Conservation (phyloP, 441 rosid genomes). For the Erodium chrysanthum region DNA sequence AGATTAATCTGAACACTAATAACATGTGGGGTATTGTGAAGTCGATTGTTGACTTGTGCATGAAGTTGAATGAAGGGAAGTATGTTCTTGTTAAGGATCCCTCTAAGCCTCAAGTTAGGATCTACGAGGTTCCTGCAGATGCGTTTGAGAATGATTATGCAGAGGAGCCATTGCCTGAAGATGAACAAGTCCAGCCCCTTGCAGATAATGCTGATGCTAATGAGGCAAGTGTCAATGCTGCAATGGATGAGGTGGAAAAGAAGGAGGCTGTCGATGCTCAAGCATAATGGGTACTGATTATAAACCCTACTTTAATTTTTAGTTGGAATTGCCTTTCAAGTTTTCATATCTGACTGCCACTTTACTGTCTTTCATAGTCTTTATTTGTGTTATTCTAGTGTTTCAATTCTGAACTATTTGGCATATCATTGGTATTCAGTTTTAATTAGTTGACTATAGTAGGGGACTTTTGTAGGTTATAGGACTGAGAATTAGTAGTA, state of each 20-base stretch:
- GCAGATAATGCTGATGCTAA: constrained; percentile 42
- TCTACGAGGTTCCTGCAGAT: constrained; percentile 83
- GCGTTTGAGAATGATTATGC: constrained; percentile 91
- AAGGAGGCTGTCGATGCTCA: constrained; percentile 29
- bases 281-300: constrained; percentile 35
- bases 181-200: constrained; percentile 76
- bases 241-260: constrained; percentile 41
- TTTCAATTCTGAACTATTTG: not conserved
- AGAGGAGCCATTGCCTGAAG: constrained; percentile 87
- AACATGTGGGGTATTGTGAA: constrained; percentile 98
- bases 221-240: constrained; percentile 30
- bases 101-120: constrained; percentile 81
- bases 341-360: no score
- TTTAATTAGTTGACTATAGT: no score
- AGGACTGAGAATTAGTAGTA: not conserved
- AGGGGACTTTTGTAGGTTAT: not conserved
- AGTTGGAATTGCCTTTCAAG: not conserved
- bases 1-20: constrained; percentile 67
- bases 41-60: constrained; percentile 78
- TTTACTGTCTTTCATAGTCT: not conserved
- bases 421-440: no score
- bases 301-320: not conserved
- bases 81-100: constrained; percentile 89
- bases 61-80: constrained; percentile 86
- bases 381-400: not conserved